These are phyloP conservation scores for Senecio squalidus DNA, from an alignment of 140 eudicot genomes.

Conservation along the genomic window DNA sequence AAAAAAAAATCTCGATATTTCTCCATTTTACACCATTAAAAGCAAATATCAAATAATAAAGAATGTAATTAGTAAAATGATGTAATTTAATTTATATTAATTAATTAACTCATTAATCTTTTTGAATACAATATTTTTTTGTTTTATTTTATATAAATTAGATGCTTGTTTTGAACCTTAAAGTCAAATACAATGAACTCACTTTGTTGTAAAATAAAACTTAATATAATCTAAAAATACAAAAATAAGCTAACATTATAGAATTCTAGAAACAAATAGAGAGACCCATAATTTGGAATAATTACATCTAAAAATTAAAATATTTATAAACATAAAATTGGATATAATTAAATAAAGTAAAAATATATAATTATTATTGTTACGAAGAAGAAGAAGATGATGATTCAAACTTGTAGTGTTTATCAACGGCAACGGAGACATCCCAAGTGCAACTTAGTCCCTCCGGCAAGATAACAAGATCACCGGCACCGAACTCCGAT, in stretches of 20 bases:
- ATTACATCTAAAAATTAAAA: conserved; percentile 23
- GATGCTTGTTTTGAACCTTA: conserved; percentile 10
- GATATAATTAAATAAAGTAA: not conserved
- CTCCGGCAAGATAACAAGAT: conserved; percentile 73
- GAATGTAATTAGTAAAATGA: too few species aligned
- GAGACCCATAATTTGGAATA: conserved; percentile 19
- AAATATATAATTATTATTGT: not conserved
- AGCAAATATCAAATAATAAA: too few species aligned
- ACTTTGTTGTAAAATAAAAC: not conserved
- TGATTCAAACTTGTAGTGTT: conserved; percentile 87
- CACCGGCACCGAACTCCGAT: conserved; percentile 94
- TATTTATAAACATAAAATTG: not conserved
- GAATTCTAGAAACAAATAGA: not conserved
- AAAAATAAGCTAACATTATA: not conserved
- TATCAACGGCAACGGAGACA: conserved; percentile 81
- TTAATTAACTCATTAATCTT: too few species aligned
- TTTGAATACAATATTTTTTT: not conserved
- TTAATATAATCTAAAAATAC: not conserved
- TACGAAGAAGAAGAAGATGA: conserved; percentile 27
- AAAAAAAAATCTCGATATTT: too few species aligned
- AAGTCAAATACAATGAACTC: conserved; percentile 18
- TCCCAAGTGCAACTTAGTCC: conserved; percentile 97
- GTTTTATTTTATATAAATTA: not conserved
- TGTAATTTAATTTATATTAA: too few species aligned
- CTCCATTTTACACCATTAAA: too few species aligned